Conservation (phyloP, 768 basidiomycete species). For the Tulasnella sp. region DNA sequence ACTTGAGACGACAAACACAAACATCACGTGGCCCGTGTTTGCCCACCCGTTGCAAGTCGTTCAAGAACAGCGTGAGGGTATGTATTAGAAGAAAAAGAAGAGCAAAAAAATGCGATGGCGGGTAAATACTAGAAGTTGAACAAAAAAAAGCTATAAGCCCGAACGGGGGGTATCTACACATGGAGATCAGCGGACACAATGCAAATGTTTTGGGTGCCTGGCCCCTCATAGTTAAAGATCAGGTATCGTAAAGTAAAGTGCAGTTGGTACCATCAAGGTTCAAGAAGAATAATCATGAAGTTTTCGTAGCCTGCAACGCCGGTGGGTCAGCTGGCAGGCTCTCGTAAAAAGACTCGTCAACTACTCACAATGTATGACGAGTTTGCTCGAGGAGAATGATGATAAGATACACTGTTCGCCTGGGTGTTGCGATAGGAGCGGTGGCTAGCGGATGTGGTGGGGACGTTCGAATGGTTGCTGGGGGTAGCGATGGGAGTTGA, state of each 20-base stretch:
- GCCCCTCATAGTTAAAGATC: neutral
- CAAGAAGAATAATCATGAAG: constrained; percentile 3
- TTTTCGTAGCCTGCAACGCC: neutral
- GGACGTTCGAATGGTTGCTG: constrained; percentile 11
- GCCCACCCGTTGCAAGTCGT: neutral
- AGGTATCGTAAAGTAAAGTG: constrained; percentile 8
- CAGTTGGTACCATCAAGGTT: neutral
- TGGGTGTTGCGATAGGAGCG: constrained; percentile 26
- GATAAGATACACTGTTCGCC: constrained; percentile 27
- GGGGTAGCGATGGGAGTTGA: constrained; percentile 25
- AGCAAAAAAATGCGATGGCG: neutral
- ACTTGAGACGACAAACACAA: neutral
- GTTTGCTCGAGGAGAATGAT: constrained; percentile 26
- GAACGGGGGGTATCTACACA: constrained; percentile 6
- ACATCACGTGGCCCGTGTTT: neutral
- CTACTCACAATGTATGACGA: constrained; percentile 13
- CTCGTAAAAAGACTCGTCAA: too few species aligned
- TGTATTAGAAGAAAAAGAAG: neutral
- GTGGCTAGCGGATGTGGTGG: constrained; percentile 12
- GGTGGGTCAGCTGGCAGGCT: neutral
- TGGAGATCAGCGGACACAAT: constrained; percentile 7
- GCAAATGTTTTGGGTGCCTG: neutral
- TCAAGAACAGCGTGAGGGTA: neutral
- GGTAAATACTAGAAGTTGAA: neutral
- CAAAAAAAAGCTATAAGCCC: neutral